A percentile compares a stretch with the other conserved stretches of the same genome.
These are phyloP conservation scores for Fusarium euwallaceae DNA, from an alignment of 2,329 filamentous ascomycete species.

Conservation along the genomic window DNA sequence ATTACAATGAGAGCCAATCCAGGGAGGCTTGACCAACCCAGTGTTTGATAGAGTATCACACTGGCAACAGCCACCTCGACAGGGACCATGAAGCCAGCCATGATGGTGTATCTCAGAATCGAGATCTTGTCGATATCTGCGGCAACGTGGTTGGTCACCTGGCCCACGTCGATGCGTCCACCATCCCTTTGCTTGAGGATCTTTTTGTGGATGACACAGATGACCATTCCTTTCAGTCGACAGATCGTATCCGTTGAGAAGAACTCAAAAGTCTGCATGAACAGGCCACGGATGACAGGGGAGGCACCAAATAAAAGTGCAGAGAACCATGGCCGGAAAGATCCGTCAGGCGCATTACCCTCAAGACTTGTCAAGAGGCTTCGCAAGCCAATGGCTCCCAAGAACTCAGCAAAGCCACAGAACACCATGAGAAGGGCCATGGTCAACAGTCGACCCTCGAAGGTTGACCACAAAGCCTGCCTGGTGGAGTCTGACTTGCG, in stretches of 20 bases:
- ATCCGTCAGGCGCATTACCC: background rate
- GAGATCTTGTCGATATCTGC: background rate
- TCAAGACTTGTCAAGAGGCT: background rate
- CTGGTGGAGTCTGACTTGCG: background rate
- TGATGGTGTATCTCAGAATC: background rate
- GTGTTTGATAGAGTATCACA: background rate
- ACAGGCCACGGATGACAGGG: background rate
- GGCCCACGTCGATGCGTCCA: background rate
- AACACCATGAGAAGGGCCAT: background rate
- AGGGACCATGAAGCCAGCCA: background rate
- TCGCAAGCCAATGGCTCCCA: background rate
- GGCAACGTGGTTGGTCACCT: background rate
- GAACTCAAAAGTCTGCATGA: slow-evolving; percentile 1
- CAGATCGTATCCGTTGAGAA: background rate
- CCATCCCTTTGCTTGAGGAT: background rate
- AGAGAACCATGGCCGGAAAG: background rate
- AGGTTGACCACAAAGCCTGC: background rate
- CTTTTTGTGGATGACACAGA: background rate
- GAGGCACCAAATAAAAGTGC: background rate
- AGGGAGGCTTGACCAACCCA: background rate
- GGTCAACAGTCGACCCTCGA: background rate
- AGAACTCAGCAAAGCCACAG: background rate
- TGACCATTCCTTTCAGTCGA: background rate
- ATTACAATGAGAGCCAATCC: background rate
- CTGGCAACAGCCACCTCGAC: background rate